Conservation (phyloP, 2,329 filamentous ascomycete genomes). For the Zalaria obscura region DNA sequence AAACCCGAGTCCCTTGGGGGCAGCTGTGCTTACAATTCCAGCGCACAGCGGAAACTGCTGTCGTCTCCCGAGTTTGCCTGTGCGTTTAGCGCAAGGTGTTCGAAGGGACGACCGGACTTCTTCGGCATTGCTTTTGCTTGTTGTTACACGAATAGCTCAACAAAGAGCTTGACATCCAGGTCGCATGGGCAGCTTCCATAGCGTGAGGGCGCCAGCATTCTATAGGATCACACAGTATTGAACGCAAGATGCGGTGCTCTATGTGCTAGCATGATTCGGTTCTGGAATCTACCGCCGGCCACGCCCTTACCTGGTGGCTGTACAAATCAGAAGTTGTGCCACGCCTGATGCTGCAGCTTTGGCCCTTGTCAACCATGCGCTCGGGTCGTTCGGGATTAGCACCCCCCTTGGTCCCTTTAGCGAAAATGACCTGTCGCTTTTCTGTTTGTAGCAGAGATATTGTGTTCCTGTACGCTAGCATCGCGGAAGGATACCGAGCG, state of each 20-base stretch:
- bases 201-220: not conserved
- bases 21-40: not conserved
- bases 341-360: too few species aligned
- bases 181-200: not conserved
- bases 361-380: too few species aligned
- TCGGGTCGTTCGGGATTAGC: too few species aligned
- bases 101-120: constrained; percentile 9
- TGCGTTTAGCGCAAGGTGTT: constrained; percentile 6
- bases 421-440: not conserved
- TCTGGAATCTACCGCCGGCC: too few species aligned
- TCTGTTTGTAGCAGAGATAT: too few species aligned
- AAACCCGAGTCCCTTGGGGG: not conserved
- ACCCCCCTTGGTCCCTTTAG: not conserved
- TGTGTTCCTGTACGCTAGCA: too few species aligned
- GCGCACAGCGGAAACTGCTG: not conserved
- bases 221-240: not conserved
- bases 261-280: not conserved
- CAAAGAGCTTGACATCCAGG: not conserved
- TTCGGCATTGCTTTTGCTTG: constrained; percentile 6
- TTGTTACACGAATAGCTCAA: constrained; percentile 1
- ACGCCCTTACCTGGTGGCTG: too few species aligned
- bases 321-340: too few species aligned
- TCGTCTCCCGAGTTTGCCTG: not conserved
- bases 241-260: not conserved
- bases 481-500: too few species aligned